Base-by-base conservation (phyloP, 2,329 filamentous ascomycete species). In the Exophiala phaeomuriformis region DNA sequence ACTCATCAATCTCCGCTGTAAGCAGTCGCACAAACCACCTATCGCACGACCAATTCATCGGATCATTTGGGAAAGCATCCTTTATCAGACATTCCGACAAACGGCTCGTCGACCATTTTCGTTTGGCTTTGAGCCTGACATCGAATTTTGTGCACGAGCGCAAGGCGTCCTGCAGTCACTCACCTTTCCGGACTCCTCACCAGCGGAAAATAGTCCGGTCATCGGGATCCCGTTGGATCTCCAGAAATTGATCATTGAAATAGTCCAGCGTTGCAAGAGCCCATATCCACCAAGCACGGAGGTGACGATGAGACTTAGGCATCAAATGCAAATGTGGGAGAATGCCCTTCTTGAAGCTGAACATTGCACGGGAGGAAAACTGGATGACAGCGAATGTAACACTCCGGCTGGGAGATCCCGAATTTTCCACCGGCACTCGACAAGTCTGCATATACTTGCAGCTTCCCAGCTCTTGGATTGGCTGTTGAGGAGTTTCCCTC, bases 61-160 rank as follows among this genome's bases (percentile, higher is more conserved):
- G 5, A 58, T 58, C 35, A 40, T 55, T 6, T 58, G 56, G 56
- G 56, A 58, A 37, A 52, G 49, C 29, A 51, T 58, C 12, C 50
- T 58, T 4, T 58, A 58, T 29, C 56, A 58, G 37, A 40, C 51
- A 7, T 58, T 58, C 46, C 56, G 56, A 4, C 56, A 55, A 29
- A 53, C 49, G 3, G 56, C 51, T n/a, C 48, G 49, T 5, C 52
- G 47, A n/a, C 56, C 56, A 2, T 58, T 58, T 35, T 29, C 35
- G 12, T 28, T 49, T 1, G 56, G 50, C 27, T 58, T 55, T n/a
- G 46, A 58, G 49, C 56, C 49, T n/a, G 56, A 58, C 35, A 35
- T 53, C 32, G 52, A 55, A 6, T 58, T 58, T 33, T 52, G 42
- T 28, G 43, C 45, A 5, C 42, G 39, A 33, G 56, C 56, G 10